Conservation (phyloP, 2,329 filamentous ascomycete species). For the Alternaria ventricosa region DNA sequence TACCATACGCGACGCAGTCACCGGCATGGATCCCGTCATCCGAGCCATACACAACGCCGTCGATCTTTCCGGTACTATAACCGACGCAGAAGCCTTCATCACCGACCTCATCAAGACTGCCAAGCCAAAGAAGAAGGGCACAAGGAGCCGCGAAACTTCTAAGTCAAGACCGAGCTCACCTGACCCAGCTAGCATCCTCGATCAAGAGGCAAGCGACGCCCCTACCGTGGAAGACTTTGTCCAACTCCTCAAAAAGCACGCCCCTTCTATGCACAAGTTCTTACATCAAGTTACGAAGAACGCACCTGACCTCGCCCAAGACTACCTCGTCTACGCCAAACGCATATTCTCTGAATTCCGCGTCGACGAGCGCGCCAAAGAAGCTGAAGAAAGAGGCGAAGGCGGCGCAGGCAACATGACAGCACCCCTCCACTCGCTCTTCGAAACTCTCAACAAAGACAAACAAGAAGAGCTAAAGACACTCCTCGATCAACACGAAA, state of each 20-base stretch:
- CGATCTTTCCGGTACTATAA: constrained; percentile 72
- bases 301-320: constrained; percentile 68
- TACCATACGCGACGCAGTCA: constrained; percentile 68
- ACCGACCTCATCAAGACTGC: constrained; percentile 70
- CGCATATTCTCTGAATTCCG: constrained; percentile 64
- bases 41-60: constrained; percentile 73
- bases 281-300: constrained; percentile 72
- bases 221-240: constrained; percentile 77
- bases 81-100: constrained; percentile 71
- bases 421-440: constrained; percentile 49
- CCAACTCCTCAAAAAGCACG: constrained; percentile 68
- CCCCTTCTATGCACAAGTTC: constrained; percentile 70
- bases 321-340: constrained; percentile 68
- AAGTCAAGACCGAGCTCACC: constrained; percentile 31
- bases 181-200: constrained; percentile 30
- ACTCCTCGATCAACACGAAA: constrained; percentile 65
- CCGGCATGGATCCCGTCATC: constrained; percentile 77
- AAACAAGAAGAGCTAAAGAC: constrained; percentile 56
- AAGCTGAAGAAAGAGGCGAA: constrained; percentile 27
- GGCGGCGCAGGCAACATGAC: constrained; percentile 54
- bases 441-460: constrained; percentile 55
- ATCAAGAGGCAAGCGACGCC: constrained; percentile 27
- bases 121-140: constrained; percentile 47
- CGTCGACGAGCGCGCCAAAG: constrained; percentile 28
- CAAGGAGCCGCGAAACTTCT: constrained; percentile 27